These are phyloP conservation scores for Artomyces pyxidatus DNA, from an alignment of 768 basidiomycete species.

Conservation along the genomic window DNA sequence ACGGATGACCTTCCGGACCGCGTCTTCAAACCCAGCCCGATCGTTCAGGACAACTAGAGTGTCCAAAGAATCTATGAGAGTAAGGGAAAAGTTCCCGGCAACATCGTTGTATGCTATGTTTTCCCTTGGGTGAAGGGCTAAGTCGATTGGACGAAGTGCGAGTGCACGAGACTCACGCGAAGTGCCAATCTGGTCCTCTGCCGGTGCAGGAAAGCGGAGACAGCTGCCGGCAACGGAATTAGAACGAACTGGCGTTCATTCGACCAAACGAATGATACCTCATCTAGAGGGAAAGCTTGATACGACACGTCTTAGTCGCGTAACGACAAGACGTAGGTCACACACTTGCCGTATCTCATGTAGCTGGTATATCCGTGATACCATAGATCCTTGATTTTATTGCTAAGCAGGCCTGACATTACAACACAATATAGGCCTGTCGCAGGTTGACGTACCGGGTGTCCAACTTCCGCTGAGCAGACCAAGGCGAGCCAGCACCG, in stretches of 20 bases:
- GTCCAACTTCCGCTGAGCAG: conserved; percentile 44
- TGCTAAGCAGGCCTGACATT: conserved; percentile 30
- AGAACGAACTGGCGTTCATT: neutral
- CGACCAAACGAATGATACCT: conserved; percentile 37
- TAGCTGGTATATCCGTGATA: conserved; percentile 87
- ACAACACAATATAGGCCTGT: neutral
- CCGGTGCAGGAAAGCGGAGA: conserved; percentile 82
- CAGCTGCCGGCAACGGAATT: conserved; percentile 38
- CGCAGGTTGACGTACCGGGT: conserved; percentile 38
- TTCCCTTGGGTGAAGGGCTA: conserved; percentile 36
- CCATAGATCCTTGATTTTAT: conserved; percentile 72
- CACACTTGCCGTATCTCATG: conserved; percentile 63
- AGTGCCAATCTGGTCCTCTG: conserved; percentile 79
- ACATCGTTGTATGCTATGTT: conserved; percentile 88
- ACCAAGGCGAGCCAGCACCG: conserved; percentile 41
- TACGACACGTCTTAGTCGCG: conserved; percentile 6
- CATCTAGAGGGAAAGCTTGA: conserved; percentile 78
- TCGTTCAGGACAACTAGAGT: conserved; percentile 86
- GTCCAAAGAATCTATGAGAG: conserved; percentile 77
- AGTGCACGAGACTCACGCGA: conserved; percentile 49
- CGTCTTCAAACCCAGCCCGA: conserved; percentile 69
- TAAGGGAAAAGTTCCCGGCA: conserved; percentile 86
- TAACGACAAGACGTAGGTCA: conserved; percentile 11
- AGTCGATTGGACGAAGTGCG: conserved; percentile 9
- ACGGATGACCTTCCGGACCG: conserved; percentile 72